Evolutionary conservation across 805 yeast genomes (phyloP), one percentile per base, ranked within the genome.

Genomic region (Pichia eremophila): DNA sequence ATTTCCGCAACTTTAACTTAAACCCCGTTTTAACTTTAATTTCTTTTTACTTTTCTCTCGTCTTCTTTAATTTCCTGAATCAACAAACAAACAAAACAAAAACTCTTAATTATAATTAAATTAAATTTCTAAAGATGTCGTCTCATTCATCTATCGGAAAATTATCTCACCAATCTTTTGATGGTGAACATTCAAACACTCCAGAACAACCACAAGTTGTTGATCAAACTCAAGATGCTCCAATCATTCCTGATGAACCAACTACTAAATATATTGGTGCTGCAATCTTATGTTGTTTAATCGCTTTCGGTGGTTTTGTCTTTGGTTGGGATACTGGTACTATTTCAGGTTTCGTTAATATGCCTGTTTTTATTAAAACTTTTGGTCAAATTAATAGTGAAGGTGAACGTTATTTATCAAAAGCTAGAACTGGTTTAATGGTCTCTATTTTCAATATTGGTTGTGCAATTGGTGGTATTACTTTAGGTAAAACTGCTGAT

Each of bases 291-390:
- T 79, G 87, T 64, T 56, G 71, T n/a, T 57, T 77, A 46, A 77
- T 83, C 54, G 85, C 87, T 32, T 83, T 83, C 53, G 88, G 87
- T 68, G 90, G 89, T 42, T 83, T 78, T 61, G 81, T 82, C 41
- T 83, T 80, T 58, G 89, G 89, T 51, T 82, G 82, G 74, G 89
- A 82, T 69, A 83, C 86, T 45, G 89, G 88, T 69, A 81, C 88
- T 53, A 77, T 81, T 63, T 79, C 85, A 39, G 87, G 87, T 54
- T 78, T 82, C 57, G 78, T 81, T 44, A 77, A 77, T 60, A 77
- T 81, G 80, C 56, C 69, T n/a, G 78, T 79, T 52, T 82, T 75
- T 63, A 59, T 66, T 45, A 48, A 54, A 18, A 67, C 81, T 56
- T 80, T 81, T 54, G 87, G 85, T 59, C 64, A 69, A 51, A 22